These are phyloP conservation scores for Gossypium gossypioides DNA, from an alignment of 441 rosid genomes.

Conservation along the genomic window DNA sequence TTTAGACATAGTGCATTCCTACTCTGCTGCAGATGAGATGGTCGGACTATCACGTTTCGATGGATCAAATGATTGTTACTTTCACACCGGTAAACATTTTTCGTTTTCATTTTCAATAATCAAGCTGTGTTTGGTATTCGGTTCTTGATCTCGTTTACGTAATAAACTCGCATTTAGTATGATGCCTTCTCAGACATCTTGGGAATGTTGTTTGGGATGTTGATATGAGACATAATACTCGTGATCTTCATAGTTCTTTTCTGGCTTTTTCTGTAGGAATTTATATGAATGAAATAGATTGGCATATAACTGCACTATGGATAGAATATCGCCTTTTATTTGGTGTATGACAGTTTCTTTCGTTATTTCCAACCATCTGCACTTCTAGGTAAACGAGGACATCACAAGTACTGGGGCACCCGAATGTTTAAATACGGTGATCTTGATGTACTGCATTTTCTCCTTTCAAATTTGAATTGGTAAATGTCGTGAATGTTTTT, in stretches of 20 bases:
- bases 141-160: background rate
- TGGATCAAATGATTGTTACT: conserved; percentile 95
- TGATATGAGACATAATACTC: background rate
- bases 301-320: background rate
- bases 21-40: conserved; percentile 97
- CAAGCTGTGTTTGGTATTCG: background rate
- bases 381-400: conserved; percentile 75
- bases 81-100: conserved; percentile 59
- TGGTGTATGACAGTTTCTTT: background rate
- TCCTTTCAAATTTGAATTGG: conserved; percentile 92
- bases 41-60: conserved; percentile 83
- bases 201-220: background rate
- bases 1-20: conserved; percentile 87
- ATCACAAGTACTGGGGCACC: conserved; percentile 95
- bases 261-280: background rate
- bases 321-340: background rate
- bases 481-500: conserved; percentile 26
- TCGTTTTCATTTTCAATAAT: background rate
- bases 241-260: background rate
- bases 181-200: background rate
- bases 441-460: conserved; percentile 78
- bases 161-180: background rate
- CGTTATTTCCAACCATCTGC: conserved; percentile 1
- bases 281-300: background rate
- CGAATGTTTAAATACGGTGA: conserved; percentile 94